phyloP scores from a whole-genome alignment of 2,329 filamentous ascomycete genomes.

The Annulohypoxylon truncatum region DNA sequence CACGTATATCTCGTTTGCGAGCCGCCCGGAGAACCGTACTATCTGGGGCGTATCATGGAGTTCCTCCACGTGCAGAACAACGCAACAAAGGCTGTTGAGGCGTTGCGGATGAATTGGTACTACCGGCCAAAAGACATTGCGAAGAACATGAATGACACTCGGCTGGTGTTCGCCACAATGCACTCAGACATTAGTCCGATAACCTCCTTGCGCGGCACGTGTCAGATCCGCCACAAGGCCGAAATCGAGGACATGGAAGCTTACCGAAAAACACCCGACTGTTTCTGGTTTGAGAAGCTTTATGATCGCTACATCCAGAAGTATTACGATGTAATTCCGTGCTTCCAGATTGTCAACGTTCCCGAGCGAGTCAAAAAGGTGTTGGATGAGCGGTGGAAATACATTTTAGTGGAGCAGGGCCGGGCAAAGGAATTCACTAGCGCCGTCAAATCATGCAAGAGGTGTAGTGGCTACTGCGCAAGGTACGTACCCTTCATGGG shows the following conservation, averaged over 20 bases:
- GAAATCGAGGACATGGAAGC: conserved; percentile 86
- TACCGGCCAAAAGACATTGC: conserved; percentile 97
- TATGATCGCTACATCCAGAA: conserved; percentile 99
- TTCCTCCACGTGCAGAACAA: conserved; percentile 88
- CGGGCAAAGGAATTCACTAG: conserved; percentile 95
- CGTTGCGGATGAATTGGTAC: conserved; percentile 96
- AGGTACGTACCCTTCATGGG: conserved; percentile 68
- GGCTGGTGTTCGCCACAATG: conserved; percentile 95
- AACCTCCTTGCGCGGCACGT: conserved; percentile 92
- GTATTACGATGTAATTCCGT: conserved; percentile 96
- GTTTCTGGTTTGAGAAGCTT: conserved; percentile 97
- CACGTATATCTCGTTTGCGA: conserved; percentile 97
- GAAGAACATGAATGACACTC: conserved; percentile 89
- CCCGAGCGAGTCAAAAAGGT: conserved; percentile 95
- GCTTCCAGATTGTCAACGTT: conserved; percentile 92
- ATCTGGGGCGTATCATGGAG: conserved; percentile 97
- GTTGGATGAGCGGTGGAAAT: conserved; percentile 95
- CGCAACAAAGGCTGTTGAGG: conserved; percentile 78
- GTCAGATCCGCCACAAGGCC: conserved; percentile 86
- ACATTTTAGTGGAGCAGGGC: conserved; percentile 91
- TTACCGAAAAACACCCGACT: conserved; percentile 85
- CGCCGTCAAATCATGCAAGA: conserved; percentile 95
- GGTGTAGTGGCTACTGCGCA: conserved; percentile 90
- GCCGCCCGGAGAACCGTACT: conserved; percentile 97
- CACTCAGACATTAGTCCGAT: conserved; percentile 96